Evolutionary conservation across 208 protist species (phyloP).

Genomic region (Trypanosoma vivax): DNA sequence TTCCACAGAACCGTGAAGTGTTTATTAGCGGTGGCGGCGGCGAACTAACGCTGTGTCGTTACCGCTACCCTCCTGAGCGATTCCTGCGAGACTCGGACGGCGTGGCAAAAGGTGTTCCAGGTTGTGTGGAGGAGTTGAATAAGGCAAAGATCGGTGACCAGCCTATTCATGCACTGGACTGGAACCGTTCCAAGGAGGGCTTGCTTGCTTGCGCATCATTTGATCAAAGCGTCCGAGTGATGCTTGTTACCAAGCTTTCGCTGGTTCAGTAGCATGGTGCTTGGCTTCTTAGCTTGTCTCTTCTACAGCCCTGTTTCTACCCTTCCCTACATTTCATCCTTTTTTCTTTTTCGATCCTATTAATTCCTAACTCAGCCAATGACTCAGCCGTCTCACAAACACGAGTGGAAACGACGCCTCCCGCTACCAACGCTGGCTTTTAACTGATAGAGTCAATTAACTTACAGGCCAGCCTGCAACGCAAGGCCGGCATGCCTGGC

Average conservation of each 20-base stretch:
- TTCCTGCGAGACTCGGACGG: conserved; percentile 62
- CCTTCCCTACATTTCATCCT: no score
- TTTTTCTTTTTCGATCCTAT: no score
- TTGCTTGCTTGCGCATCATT: conserved; percentile 78
- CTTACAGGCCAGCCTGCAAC: no score
- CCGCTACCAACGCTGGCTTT: no score
- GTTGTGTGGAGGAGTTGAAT: conserved; percentile 73
- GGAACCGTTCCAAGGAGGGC: conserved; percentile 76
- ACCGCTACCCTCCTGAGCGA: conserved; percentile 87
- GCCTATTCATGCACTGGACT: conserved; percentile 84
- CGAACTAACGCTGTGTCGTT: conserved; percentile 82
- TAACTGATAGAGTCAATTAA: no score
- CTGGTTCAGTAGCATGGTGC: conserved; percentile 45
- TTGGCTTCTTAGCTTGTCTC: no score
- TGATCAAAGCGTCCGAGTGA: conserved; percentile 81
- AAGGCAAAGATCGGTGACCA: conserved; percentile 80
- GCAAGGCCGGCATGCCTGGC: no score
- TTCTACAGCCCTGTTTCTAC: no score
- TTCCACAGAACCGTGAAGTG: conserved; percentile 91
- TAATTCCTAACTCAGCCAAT: no score
- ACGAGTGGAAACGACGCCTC: no score
- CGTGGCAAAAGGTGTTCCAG: conserved; percentile 61
- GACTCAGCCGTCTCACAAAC: no score
- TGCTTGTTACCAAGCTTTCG: conserved; percentile 82
- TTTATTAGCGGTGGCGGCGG: conserved; percentile 85